Conservation (phyloP, 1,284 basidiomycete genomes). For the Ceratobasidium theobromae region DNA sequence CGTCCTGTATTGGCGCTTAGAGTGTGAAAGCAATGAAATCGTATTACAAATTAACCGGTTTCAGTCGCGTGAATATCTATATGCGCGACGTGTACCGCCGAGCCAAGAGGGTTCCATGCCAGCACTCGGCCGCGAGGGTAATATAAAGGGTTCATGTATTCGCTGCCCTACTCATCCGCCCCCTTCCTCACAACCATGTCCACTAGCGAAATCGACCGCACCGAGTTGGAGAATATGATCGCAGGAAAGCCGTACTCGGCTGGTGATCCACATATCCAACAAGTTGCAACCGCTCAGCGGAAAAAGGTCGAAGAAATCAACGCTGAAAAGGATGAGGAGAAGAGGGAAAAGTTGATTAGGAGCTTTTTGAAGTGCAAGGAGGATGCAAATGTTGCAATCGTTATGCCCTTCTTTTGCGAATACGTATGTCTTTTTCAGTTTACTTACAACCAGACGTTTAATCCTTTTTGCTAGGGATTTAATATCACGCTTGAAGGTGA, state of each 20-base stretch:
- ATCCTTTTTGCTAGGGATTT: constrained; percentile 39
- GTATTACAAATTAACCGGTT: neutral
- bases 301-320: constrained; percentile 39
- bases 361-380: constrained; percentile 36
- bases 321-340: constrained; percentile 33
- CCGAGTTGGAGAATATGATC: constrained; percentile 40
- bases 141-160: neutral
- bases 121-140: neutral
- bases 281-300: constrained; percentile 35
- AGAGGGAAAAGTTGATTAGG: constrained; percentile 37
- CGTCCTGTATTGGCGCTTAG: too few species aligned
- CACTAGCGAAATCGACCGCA: constrained; percentile 4
- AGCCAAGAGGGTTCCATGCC: too few species aligned
- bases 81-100: neutral
- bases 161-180: neutral
- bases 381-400: constrained; percentile 33
- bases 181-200: neutral
- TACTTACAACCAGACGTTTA: neutral
- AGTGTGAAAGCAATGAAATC: too few species aligned
- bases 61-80: neutral
- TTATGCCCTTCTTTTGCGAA: constrained; percentile 41
- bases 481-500: constrained; percentile 44
- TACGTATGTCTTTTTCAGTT: constrained; percentile 40
- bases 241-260: constrained; percentile 40
- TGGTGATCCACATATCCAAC: constrained; percentile 40